Base-by-base conservation (phyloP, 495 filamentous ascomycete species). In the Aspergillus olivimuriae region DNA sequence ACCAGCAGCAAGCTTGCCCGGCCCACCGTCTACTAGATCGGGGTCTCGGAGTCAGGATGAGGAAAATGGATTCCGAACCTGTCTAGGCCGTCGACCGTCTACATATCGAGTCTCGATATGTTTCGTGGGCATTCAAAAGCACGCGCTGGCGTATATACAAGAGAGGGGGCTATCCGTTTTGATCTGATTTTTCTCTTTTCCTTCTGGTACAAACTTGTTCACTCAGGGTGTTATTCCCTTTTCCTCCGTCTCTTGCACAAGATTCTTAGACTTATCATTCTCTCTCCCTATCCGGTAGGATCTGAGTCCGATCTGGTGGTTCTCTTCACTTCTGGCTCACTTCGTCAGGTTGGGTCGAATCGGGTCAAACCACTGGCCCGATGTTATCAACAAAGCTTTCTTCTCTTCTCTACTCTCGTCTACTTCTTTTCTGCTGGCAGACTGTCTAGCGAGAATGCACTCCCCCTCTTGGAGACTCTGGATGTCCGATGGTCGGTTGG, bases 1-100 rank as follows among this genome's bases (percentile, higher is more conserved):
- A 60, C 61, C 34, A 53, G 43, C 45, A 51, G 44, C 52, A 43
- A 49, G 43, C 14, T 20, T 24, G 23, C 49, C 18, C 45, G 44
- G 45, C 48, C 56, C 44, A 48, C 55, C 32, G 43, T 51, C 53
- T 28, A 28, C 24, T 28, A 28, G 11, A 28, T 28, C 24, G n/a
- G n/a, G n/a, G n/a, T n/a, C n/a, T n/a, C n/a, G n/a, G n/a, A n/a
- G n/a, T n/a, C n/a, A n/a, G n/a, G n/a, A n/a, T n/a, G n/a, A n/a
- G n/a, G n/a, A n/a, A n/a, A n/a, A n/a, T n/a, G 24, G 24, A 6
- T 63, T 57, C 56, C 58, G 57, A 39, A 60, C 60, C 48, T 48
- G 51, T 47, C 47, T 19, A 18, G 38, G 41, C 17, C 19, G 33
- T 12, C 43, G 37, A 19, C 41, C 45, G 41, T 44, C 42, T 40